Conservation (phyloP, 2,329 filamentous ascomycete species). For the Ramichloridium luteum region DNA sequence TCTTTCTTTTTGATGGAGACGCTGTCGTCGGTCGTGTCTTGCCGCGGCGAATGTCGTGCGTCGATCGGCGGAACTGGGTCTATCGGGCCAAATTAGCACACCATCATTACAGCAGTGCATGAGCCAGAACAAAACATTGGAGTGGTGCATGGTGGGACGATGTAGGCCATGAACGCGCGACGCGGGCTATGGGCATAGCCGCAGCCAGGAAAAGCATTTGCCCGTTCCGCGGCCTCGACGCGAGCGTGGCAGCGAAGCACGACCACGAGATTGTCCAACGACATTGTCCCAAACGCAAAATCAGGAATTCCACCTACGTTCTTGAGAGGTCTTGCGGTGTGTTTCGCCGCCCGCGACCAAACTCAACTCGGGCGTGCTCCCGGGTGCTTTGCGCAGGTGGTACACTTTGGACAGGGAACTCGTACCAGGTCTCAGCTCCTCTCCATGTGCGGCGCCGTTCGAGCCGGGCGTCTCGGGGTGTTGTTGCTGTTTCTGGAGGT, state of each 20-base stretch:
- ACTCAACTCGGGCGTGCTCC: constrained; percentile 37
- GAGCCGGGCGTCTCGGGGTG: background rate
- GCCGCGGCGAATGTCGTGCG: constrained; percentile 16
- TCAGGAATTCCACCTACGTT: constrained; percentile 22
- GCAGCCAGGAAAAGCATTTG: no score
- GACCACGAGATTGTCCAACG: no score
- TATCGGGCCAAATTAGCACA: no score
- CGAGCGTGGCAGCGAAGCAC: no score
- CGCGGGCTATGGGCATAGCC: no score
- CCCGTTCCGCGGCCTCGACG: no score
- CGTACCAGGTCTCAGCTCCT: constrained; percentile 20
- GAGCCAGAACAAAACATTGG: constrained; percentile 9
- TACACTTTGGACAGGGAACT: constrained; percentile 27
- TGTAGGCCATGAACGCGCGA: constrained; percentile 1
- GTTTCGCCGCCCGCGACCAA: constrained; percentile 22
- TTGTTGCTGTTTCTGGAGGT: constrained; percentile 15
- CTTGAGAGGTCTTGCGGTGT: constrained; percentile 14
- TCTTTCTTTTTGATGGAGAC: constrained; percentile 16
- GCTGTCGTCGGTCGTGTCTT: constrained; percentile 19
- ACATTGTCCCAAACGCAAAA: no score
- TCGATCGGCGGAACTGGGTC: constrained; percentile 6
- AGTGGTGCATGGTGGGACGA: background rate
- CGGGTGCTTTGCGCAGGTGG: constrained; percentile 31
- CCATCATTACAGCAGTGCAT: no score
- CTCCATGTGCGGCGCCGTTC: constrained; percentile 9